Conservation (phyloP, 331 rosid species). For the Ulmus americana region DNA sequence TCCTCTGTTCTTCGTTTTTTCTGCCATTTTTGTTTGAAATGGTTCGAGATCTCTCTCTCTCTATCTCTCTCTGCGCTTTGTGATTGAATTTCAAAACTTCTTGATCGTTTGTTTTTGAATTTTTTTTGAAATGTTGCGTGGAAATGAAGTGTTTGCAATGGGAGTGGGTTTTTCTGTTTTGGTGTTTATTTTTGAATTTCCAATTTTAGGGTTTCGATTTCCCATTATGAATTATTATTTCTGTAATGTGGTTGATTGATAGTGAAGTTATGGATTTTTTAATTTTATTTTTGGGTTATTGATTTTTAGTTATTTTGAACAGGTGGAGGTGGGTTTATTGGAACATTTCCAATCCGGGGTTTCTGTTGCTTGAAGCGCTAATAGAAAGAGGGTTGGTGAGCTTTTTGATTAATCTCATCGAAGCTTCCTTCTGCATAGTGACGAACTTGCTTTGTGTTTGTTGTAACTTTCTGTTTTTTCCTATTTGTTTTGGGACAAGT, state of each 20-base stretch:
- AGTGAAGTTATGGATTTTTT: constrained; percentile 23
- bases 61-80: constrained; percentile 1
- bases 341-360: constrained; percentile 10
- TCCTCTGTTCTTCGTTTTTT: background rate
- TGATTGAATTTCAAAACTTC: background rate
- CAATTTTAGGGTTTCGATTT: constrained; percentile 4
- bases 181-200: background rate
- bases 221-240: background rate
- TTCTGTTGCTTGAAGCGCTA: constrained; percentile 14
- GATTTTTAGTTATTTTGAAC: constrained; percentile 25
- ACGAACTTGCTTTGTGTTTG: background rate
- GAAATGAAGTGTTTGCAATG: constrained; percentile 14
- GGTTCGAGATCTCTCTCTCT: constrained; percentile 31
- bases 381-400: constrained; percentile 5
- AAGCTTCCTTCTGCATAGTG: constrained; percentile 4
- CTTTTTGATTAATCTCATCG: constrained; percentile 7
- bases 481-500: background rate
- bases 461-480: background rate
- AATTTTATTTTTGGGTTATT: constrained; percentile 4
- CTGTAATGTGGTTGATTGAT: constrained; percentile 13
- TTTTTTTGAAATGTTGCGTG: constrained; percentile 8
- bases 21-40: constrained; percentile 4
- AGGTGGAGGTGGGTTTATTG: constrained; percentile 9
- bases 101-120: background rate
- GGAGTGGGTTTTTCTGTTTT: constrained; percentile 7